Conservation (phyloP, 106 monocot species). For the Dendrobium catenatum region DNA sequence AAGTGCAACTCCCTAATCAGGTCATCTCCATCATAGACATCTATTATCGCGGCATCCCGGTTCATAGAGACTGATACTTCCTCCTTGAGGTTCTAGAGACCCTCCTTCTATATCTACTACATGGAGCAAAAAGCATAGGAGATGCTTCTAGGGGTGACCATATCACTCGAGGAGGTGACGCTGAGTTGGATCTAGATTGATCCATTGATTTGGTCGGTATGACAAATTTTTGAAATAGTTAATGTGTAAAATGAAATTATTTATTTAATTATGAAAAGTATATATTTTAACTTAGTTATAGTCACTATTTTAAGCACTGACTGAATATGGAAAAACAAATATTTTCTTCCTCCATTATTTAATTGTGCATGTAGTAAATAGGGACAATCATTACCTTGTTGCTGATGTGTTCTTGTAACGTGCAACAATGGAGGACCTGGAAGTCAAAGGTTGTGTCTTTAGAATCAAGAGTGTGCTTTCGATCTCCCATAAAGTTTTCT, state of each 20-base stretch:
- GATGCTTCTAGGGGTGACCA: not conserved
- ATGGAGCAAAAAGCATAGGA: conserved; percentile 20
- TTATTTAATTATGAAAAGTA: too few relatives aligned
- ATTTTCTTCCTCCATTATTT: not conserved
- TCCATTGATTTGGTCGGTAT: conserved; percentile 25
- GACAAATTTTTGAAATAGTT: too few relatives aligned
- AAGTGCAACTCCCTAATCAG: not conserved
- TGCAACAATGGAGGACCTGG: conserved; percentile 25
- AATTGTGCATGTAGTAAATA: not conserved
- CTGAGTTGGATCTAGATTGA: conserved; percentile 76
- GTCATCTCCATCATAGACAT: conserved; percentile 63
- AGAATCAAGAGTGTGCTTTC: conserved; percentile 38
- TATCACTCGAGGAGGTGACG: conserved; percentile 21
- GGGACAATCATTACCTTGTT: not conserved
- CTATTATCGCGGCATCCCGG: conserved; percentile 26
- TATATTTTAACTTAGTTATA: too few relatives aligned
- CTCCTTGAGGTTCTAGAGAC: conserved; percentile 42
- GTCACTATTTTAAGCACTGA: too few relatives aligned
- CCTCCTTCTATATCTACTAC: conserved; percentile 60
- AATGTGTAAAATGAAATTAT: too few relatives aligned
- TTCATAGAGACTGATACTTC: conserved; percentile 45
- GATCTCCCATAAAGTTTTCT: conserved; percentile 16
- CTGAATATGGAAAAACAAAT: too few relatives aligned
- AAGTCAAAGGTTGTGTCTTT: conserved; percentile 32
- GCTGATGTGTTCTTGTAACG: not conserved